phyloP scores from a whole-genome alignment of 1,284 basidiomycete genomes.

The Trichosporon inkin region DNA sequence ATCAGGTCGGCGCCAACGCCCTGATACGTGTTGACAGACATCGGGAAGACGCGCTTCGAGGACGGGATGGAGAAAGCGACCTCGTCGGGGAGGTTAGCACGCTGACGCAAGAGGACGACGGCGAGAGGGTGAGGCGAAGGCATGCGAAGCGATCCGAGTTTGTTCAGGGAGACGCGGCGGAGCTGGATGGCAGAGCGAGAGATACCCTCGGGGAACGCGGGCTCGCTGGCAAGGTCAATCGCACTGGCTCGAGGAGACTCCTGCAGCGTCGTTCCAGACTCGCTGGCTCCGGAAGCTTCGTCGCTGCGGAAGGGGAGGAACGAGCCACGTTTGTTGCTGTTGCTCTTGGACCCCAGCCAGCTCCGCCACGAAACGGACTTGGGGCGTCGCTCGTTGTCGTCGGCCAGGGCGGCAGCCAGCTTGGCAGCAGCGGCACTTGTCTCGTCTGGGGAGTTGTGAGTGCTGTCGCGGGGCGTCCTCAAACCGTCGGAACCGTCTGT shows the following conservation, averaged over 20 bases:
- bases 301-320: constrained; percentile 19
- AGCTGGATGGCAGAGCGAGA: constrained; percentile 29
- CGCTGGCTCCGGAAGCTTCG: background rate
- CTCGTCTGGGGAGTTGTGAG: constrained; percentile 1
- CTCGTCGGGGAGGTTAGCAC: constrained; percentile 40
- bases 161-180: constrained; percentile 35
- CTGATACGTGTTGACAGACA: constrained; percentile 32
- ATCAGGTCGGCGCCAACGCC: constrained; percentile 21
- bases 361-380: constrained; percentile 20
- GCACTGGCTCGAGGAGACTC: constrained; percentile 16
- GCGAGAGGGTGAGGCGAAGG: constrained; percentile 46
- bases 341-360: constrained; percentile 16
- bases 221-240: constrained; percentile 10
- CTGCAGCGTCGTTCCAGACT: constrained; percentile 12
- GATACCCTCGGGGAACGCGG: constrained; percentile 1
- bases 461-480: constrained; percentile 32
- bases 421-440: constrained; percentile 16
- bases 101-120: constrained; percentile 32
- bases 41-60: constrained; percentile 39
- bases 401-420: constrained; percentile 13
- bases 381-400: constrained; percentile 7
- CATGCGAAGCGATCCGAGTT: constrained; percentile 35
- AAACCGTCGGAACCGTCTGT: constrained; percentile 32
- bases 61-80: constrained; percentile 40
- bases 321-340: constrained; percentile 12